Percentiles rank a stretch among this genome's conserved stretches.
Evolutionary conservation across 2,329 filamentous ascomycete genomes (phyloP).

Genomic region (Leptographium lundbergii): DNA sequence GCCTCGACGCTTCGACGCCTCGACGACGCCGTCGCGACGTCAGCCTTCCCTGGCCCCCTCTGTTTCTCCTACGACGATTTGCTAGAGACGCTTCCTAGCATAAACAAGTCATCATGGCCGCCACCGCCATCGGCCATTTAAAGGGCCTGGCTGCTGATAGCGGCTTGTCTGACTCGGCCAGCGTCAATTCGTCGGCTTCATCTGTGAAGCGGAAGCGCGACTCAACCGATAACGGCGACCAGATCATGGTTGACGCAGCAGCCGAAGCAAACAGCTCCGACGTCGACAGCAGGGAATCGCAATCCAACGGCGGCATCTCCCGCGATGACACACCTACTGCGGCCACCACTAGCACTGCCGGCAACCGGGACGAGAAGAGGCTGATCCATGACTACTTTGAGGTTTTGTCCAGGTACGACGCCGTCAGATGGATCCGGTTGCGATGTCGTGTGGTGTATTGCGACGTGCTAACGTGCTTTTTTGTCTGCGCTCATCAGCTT

Average conservation of each 20-base stretch:
- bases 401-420: constrained; percentile 27
- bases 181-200: constrained; percentile 14
- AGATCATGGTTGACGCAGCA: constrained; percentile 6
- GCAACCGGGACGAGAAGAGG: constrained; percentile 19
- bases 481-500: constrained; percentile 25
- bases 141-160: constrained; percentile 18
- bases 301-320: constrained; percentile 15
- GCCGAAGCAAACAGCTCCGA: background rate
- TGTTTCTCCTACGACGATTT: background rate
- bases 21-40: background rate
- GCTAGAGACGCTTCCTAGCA: background rate
- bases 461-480: constrained; percentile 14
- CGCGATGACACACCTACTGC: constrained; percentile 15
- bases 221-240: constrained; percentile 24
- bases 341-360: constrained; percentile 10
- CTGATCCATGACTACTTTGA: constrained; percentile 29
- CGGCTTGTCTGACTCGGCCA: constrained; percentile 16
- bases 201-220: constrained; percentile 47
- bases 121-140: constrained; percentile 16
- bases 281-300: background rate
- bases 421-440: constrained; percentile 11
- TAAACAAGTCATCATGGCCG: constrained; percentile 16
- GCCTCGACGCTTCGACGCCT: background rate
- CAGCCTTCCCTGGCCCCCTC: background rate
- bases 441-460: background rate